These are phyloP conservation scores for Roridomyces roridus DNA, from an alignment of 768 basidiomycete species.

Conservation along the genomic window DNA sequence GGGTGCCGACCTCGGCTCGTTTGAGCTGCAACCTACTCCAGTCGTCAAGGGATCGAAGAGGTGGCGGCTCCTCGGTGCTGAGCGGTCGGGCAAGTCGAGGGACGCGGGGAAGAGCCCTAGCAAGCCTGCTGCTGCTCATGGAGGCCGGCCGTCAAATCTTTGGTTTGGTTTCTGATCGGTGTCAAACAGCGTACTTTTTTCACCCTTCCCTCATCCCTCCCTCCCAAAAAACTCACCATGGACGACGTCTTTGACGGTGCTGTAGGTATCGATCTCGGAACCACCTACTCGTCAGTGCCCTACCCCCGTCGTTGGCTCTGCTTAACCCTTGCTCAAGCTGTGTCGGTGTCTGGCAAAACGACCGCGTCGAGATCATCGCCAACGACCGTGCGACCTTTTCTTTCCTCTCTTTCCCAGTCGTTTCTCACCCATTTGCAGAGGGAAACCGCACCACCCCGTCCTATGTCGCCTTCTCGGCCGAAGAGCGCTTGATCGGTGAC, in stretches of 20 bases:
- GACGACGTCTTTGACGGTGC: conserved; percentile 96
- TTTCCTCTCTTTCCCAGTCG: neutral
- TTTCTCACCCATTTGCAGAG: conserved; percentile 56
- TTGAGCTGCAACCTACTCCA: conserved; percentile 69
- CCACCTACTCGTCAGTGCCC: conserved; percentile 87
- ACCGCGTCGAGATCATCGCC: conserved; percentile 99
- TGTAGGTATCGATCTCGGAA: conserved; percentile 96
- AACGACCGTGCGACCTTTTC: conserved; percentile 78
- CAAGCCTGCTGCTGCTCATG: neutral
- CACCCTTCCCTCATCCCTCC: conserved; percentile 38
- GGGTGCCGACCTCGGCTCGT: conserved; percentile 58
- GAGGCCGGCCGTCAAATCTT: neutral
- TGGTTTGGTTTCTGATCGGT: conserved; percentile 32
- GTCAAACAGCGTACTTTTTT: conserved; percentile 63
- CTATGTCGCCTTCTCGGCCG: conserved; percentile 97
- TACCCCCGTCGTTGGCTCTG: conserved; percentile 7
- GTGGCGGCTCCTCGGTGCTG: conserved; percentile 29
- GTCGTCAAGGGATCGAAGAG: conserved; percentile 52
- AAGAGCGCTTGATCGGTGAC: conserved; percentile 98
- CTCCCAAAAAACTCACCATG: conserved; percentile 67
- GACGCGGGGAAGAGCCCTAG: neutral
- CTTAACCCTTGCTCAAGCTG: conserved; percentile 63
- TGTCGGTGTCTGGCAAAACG: conserved; percentile 99
- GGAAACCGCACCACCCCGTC: conserved; percentile 99
- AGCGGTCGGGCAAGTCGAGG: conserved; percentile 8